Base-by-base conservation (phyloP, 805 yeast genomes). In the Starmera caribaea region DNA sequence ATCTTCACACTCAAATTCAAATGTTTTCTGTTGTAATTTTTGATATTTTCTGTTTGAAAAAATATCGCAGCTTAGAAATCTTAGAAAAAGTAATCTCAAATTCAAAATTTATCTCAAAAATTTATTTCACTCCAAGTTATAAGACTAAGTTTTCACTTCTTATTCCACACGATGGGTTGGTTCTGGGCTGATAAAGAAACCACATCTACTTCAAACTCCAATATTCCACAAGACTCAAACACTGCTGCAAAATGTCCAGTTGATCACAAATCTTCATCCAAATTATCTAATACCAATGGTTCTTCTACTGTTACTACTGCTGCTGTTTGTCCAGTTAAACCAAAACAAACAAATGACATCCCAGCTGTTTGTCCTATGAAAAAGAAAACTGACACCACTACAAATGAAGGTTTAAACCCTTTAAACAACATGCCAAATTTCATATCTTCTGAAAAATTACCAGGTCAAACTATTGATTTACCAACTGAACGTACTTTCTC, bases 401-500 rank as follows among this genome's bases (percentile, higher is more conserved):
- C 26, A 7, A 34, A 39, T 5, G 54, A 46, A 32, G 46, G 44
- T 3, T 45, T 87, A 39, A 87, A 90, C 58, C 95, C 96, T 8
- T 58, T 85, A 47, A 92, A 92, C 60, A 85, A 86, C 57, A 88
- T 90, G 87, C 97, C 97, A 2, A 68, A 70, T 46, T 68, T 69
- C 38, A 61, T 87, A n/a, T 70, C 87, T 2, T 68, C 79, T 12
- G 73, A 68, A 35, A 74, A 69, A 51, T 80, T 80, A 5, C 86
- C 92, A 1, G 95, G 94, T 24, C 98, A 92, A 61, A 74, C 71
- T 43, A 50, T 85, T 31, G 77, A 74, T 30, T 66, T 92, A 28
- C 88, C 97, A 9, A 85, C 92, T 0, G 85, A 82, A 34, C 76
- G 96, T 50, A 82, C 95, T 2, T 60, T 79, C 31, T 86, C 96